Evolutionary conservation across 805 yeast species (phyloP).

Genomic region (Yarrowia bubula): DNA sequence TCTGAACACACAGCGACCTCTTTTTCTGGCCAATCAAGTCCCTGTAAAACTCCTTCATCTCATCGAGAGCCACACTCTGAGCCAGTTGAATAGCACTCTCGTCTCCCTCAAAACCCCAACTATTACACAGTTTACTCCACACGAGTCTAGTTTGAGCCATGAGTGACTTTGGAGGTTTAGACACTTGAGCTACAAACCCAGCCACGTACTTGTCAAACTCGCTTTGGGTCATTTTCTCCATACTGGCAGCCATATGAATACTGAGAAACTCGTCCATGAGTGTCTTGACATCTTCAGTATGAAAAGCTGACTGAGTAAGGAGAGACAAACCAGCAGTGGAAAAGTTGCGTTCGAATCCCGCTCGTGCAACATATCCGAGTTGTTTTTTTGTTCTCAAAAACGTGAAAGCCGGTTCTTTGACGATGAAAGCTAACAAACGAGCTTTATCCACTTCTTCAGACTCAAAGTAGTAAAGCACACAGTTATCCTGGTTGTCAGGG

Average conservation of each 20-base stretch:
- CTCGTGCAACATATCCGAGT: conserved; percentile 86
- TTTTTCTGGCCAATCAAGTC: background rate
- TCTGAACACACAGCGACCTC: conserved; percentile 1
- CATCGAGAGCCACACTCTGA: background rate
- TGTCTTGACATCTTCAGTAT: conserved; percentile 67
- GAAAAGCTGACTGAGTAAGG: conserved; percentile 78
- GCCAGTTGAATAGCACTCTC: background rate
- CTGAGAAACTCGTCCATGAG: conserved; percentile 68
- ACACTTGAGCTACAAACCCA: conserved; percentile 9
- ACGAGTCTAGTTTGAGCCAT: background rate
- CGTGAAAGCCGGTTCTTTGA: conserved; percentile 85
- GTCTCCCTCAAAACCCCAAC: background rate
- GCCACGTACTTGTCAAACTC: conserved; percentile 14
- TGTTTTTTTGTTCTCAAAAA: conserved; percentile 91
- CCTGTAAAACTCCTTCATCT: conserved; percentile 1
- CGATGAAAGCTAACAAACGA: conserved; percentile 54
- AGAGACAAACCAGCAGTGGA: conserved; percentile 73
- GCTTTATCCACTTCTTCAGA: background rate
- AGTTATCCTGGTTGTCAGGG: conserved; percentile 53
- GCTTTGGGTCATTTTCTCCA: background rate
- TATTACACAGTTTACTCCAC: background rate
- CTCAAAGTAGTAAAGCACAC: conserved; percentile 35
- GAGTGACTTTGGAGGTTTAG: conserved; percentile 11
- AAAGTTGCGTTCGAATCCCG: conserved; percentile 52
- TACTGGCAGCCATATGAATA: background rate